Base-by-base conservation (phyloP, 129 eudicot species). In the Escallonia herrerae region DNA sequence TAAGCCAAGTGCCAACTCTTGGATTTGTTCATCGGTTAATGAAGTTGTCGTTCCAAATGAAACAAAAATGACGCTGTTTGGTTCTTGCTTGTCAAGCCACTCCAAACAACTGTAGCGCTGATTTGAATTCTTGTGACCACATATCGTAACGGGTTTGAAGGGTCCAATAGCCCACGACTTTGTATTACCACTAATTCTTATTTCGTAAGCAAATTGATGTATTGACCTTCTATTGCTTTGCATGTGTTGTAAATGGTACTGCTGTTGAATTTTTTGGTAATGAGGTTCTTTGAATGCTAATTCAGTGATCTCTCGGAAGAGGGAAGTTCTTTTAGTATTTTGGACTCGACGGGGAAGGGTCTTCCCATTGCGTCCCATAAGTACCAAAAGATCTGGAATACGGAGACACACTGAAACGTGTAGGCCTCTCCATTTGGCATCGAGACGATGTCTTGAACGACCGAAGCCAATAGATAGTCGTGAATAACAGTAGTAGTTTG, bases 1-100 rank as follows among this genome's bases (percentile, higher is more conserved):
- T 41, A 87, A 55, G 33, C 95, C 95, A 4, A 40, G 51, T 40
- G 97, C 97, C 0, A 91, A 58, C 77, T 82, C 86, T 6, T 22
- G 45, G 43, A 87, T 72, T 53, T 91, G 78, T 44, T 91, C 84
- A 11, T 74, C 78, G 0, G 78, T 48, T 6, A 91, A 56, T 0
- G 94, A 72, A 42, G 72, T 62, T 0, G 84, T 78, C 2, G 96
- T 75, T 1, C 94, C 96, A 11, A 91, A 91, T 1, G 90, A 84
- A 3, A 91, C 78, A 41, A 67, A 81, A 5, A 91, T 70, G 49
- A 91, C 97, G 1, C 85, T 78, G 3, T 73, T 76, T 4, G 80
- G 58, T 13, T 63, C 79, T 63, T 87, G 90, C 33, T 46, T 9
- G 50, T n/a, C 12, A 6, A 53, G 58, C 15, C 58, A 53, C 13